A percentile compares a stretch with the other conserved stretches of the same genome.
These are phyloP conservation scores for Blastobotrys buckinghamii DNA, from an alignment of 1,139 yeast genomes.

Conservation along the genomic window DNA sequence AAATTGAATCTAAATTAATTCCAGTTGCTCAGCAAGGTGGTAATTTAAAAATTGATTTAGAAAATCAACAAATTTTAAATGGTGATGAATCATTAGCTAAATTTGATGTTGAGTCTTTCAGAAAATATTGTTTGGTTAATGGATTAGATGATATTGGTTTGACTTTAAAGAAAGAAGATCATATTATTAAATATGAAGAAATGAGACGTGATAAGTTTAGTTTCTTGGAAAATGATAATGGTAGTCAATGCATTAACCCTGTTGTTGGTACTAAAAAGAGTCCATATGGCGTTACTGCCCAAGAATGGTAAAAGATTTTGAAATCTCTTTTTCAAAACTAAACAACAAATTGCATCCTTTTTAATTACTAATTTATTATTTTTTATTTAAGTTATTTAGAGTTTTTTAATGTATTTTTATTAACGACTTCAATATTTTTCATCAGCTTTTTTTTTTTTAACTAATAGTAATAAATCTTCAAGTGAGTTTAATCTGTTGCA, in stretches of 20 bases:
- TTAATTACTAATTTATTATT: too few species aligned
- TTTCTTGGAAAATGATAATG: slow-evolving; percentile 87
- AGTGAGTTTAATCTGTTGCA: too few species aligned
- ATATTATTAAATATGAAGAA: slow-evolving; percentile 65
- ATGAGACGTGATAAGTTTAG: slow-evolving; percentile 74
- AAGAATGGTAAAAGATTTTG: slow-evolving; percentile 70
- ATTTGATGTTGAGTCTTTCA: slow-evolving; percentile 82
- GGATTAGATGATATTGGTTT: slow-evolving; percentile 97
- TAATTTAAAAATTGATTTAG: slow-evolving; percentile 72
- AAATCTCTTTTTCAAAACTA: neutral
- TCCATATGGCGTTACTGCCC: slow-evolving; percentile 61
- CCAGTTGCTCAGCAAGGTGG: slow-evolving; percentile 76
- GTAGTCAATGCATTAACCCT: slow-evolving; percentile 49
- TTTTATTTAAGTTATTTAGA: neutral
- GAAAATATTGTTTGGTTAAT: slow-evolving; percentile 89
- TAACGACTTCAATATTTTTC: too few species aligned
- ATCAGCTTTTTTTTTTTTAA: too few species aligned
- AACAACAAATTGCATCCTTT: too few species aligned
- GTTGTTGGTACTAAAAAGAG: slow-evolving; percentile 66
- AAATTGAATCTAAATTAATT: slow-evolving; percentile 60
- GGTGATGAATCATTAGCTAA: slow-evolving; percentile 71
- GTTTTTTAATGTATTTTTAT: too few species aligned
- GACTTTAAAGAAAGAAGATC: slow-evolving; percentile 83
- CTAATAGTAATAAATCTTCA: too few species aligned
- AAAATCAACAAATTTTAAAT: slow-evolving; percentile 63